Conservation (phyloP, 257 asterid genomes). For the Thymus quinquecostatus region DNA sequence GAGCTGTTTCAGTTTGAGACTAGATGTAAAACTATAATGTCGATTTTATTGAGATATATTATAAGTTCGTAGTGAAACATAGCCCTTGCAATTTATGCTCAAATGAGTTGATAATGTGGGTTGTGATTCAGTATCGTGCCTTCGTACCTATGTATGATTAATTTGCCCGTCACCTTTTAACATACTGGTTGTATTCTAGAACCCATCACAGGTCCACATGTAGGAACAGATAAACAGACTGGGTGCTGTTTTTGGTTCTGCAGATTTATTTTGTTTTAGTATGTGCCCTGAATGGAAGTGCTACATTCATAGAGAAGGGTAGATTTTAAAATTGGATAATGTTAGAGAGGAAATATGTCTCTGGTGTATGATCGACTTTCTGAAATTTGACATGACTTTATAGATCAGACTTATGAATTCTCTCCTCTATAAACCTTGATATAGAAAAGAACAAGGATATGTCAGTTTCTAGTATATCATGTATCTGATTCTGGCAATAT, state of each 20-base stretch:
- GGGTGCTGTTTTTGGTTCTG: neutral
- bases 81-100: neutral
- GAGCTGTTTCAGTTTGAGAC: neutral
- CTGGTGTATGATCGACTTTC: no score
- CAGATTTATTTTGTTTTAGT: no score
- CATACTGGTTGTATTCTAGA: neutral
- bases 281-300: no score
- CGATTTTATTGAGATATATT: no score
- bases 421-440: no score
- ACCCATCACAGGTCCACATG: constrained; percentile 5
- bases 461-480: neutral
- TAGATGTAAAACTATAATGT: neutral
- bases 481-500: neutral
- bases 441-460: neutral
- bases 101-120: no score
- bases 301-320: no score
- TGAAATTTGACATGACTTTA: neutral
- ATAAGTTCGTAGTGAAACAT: neutral
- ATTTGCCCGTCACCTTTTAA: neutral
- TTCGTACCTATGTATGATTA: neutral
- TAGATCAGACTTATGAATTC: neutral
- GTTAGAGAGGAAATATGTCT: no score
- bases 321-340: no score
- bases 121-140: neutral
- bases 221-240: neutral